Conservation (phyloP, 1,284 basidiomycete species). For the Wallemia ichthyophaga region DNA sequence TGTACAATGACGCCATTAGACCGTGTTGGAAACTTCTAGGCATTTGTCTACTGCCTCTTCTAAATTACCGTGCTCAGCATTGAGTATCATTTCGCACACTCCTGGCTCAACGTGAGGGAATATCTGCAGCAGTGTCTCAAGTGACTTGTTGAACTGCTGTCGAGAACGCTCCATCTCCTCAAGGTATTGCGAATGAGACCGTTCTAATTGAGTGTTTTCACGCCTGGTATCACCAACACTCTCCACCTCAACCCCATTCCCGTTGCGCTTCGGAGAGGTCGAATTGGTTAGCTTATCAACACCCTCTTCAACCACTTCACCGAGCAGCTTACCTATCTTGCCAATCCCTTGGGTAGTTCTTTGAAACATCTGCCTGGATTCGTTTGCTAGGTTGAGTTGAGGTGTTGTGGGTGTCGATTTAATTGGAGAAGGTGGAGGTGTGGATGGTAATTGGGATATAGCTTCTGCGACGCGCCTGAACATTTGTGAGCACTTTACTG, state of each 20-base stretch:
- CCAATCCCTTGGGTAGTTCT: background rate
- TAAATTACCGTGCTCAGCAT: constrained; percentile 59
- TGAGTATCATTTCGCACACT: constrained; percentile 54
- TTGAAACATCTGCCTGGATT: background rate
- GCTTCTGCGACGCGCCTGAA: background rate
- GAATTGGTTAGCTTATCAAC: background rate
- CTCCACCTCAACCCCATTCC: constrained; percentile 6
- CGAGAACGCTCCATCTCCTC: constrained; percentile 23
- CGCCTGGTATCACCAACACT: no score
- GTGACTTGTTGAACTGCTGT: constrained; percentile 29
- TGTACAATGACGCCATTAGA: background rate
- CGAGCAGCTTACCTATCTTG: background rate
- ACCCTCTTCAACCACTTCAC: constrained; percentile 20
- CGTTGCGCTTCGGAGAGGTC: constrained; percentile 9
- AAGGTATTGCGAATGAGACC: background rate
- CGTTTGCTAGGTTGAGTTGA: background rate
- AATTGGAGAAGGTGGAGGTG: background rate
- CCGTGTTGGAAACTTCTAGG: constrained; percentile 32
- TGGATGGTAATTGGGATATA: background rate
- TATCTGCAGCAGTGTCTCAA: constrained; percentile 48
- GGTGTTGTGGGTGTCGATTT: background rate
- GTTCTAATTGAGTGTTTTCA: background rate
- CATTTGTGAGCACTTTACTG: background rate
- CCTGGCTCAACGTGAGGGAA: constrained; percentile 53
- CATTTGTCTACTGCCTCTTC: constrained; percentile 61